A percentile compares a stretch with the other conserved stretches of the same genome.
These are phyloP conservation scores for Casuarina cunninghamiana DNA, from an alignment of 306 rosid genomes.

Conservation along the genomic window DNA sequence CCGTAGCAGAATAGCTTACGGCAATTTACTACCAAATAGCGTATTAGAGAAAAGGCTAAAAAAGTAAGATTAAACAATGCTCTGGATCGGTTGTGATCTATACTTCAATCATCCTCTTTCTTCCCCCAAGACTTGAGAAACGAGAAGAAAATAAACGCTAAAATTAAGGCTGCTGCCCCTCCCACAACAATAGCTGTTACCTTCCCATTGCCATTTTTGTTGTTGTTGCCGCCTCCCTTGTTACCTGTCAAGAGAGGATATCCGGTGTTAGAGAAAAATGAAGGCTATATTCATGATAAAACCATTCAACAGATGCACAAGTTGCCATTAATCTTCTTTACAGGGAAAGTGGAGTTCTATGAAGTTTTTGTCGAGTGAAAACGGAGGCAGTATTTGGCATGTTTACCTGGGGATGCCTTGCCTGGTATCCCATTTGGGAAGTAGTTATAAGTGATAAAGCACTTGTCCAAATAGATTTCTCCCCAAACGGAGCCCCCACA, in stretches of 20 bases:
- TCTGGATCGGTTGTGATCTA: not conserved
- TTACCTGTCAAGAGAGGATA: slow-evolving; percentile 21
- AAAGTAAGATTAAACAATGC: not conserved
- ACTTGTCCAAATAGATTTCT: slow-evolving; percentile 54
- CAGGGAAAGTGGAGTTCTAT: too few species aligned
- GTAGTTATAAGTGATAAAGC: slow-evolving; percentile 50
- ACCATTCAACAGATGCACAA: not conserved
- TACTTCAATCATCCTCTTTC: slow-evolving; percentile 42
- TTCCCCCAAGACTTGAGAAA: slow-evolving; percentile 48
- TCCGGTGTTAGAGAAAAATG: not conserved
- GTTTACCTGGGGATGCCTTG: slow-evolving; percentile 33
- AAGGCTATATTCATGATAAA: not conserved
- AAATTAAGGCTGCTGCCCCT: slow-evolving; percentile 48
- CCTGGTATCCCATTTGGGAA: slow-evolving; percentile 18
- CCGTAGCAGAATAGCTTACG: not conserved
- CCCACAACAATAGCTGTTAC: slow-evolving; percentile 57
- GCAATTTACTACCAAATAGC: not conserved
- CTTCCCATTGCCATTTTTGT: slow-evolving; percentile 25
- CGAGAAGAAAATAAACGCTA: slow-evolving; percentile 42
- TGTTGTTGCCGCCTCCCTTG: not conserved
- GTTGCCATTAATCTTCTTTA: not conserved
- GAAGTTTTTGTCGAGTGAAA: not conserved
- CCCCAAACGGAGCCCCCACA: slow-evolving; percentile 51
- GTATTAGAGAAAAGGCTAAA: not conserved
- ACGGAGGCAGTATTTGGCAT: not conserved